phyloP scores from a whole-genome alignment of 768 basidiomycete genomes.

The Phylloporus sp. region DNA sequence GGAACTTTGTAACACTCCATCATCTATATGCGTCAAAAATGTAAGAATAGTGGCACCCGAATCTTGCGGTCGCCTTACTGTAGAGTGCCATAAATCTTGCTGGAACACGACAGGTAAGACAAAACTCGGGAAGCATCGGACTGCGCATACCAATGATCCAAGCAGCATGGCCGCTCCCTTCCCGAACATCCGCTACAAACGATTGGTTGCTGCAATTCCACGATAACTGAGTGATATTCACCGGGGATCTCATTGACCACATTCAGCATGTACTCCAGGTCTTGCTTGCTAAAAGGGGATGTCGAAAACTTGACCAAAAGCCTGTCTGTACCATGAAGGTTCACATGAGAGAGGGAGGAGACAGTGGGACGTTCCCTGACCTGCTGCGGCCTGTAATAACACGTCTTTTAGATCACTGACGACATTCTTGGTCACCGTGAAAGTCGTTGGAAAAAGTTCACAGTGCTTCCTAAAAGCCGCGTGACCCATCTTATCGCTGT shows the following conservation, averaged over 20 bases:
- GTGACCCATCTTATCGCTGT: not conserved
- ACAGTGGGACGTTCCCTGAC: not conserved
- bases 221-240: not conserved
- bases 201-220: not conserved
- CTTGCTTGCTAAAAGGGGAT: constrained; percentile 23
- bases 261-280: constrained; percentile 24
- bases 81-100: constrained; percentile 29
- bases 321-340: constrained; percentile 19
- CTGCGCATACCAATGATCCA: constrained; percentile 25
- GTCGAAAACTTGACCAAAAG: constrained; percentile 31
- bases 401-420: constrained; percentile 18
- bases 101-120: constrained; percentile 8
- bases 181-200: constrained; percentile 6
- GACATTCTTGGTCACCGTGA: constrained; percentile 16
- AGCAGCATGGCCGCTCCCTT: constrained; percentile 11
- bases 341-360: not conserved
- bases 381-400: constrained; percentile 29
- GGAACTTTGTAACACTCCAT: constrained; percentile 25
- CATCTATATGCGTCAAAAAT: constrained; percentile 11
- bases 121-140: not conserved
- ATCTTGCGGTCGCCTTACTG: constrained; percentile 15
- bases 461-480: constrained; percentile 24
- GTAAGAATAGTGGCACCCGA: not conserved
- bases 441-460: constrained; percentile 27
- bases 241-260: constrained; percentile 28